phyloP scores from a whole-genome alignment of 73 alveolate genomes.

The Effrenium voratum region DNA sequence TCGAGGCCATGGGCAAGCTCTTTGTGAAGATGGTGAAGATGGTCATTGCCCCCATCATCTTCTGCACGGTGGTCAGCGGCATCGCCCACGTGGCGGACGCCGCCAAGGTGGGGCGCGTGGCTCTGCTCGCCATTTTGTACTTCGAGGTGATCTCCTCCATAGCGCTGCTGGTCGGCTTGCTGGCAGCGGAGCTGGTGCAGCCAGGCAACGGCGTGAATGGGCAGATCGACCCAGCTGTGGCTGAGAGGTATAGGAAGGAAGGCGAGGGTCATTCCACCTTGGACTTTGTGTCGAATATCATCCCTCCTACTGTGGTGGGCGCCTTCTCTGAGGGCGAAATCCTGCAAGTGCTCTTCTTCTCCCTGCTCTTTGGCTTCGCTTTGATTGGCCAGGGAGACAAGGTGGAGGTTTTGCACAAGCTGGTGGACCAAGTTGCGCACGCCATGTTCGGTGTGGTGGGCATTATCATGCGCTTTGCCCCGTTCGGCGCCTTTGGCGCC shows the following conservation, averaged over 20 bases:
- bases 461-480: conserved; percentile 62
- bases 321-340: conserved; percentile 51
- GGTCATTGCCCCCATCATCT: conserved; percentile 73
- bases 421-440: conserved; percentile 59
- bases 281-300: conserved; percentile 45
- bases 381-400: conserved; percentile 1
- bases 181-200: conserved; percentile 56
- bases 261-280: neutral
- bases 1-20: conserved; percentile 45
- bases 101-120: conserved; percentile 64
- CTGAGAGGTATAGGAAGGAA: conserved; percentile 11
- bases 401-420: conserved; percentile 37
- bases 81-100: conserved; percentile 64
- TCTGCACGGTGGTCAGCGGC: conserved; percentile 71
- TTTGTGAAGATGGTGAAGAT: conserved; percentile 72
- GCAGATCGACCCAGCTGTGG: conserved; percentile 7
- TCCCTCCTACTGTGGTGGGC: conserved; percentile 35
- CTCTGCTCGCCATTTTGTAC: conserved; percentile 45
- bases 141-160: conserved; percentile 72
- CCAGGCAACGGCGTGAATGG: conserved; percentile 36
- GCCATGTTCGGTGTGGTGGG: conserved; percentile 64
- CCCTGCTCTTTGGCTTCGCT: conserved; percentile 57
- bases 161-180: conserved; percentile 31
- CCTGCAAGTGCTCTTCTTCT: conserved; percentile 49
- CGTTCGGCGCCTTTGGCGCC: conserved; percentile 78